Conservation (phyloP, 768 basidiomycete genomes). For the Boletellus ananiceps region DNA sequence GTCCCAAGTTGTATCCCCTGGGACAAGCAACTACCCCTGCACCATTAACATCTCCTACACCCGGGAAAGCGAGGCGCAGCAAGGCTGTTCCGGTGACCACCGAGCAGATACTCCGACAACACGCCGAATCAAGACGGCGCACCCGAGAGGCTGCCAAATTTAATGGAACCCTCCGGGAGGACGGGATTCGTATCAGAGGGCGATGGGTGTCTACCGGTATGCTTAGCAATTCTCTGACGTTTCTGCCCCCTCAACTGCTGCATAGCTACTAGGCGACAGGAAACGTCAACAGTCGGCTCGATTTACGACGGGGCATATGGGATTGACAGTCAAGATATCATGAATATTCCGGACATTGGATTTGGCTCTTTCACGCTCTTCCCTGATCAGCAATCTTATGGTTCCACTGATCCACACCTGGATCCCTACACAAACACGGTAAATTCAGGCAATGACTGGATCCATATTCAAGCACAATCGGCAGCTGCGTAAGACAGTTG, state of each 20-base stretch:
- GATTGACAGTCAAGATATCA: constrained; percentile 63
- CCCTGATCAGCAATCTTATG: constrained; percentile 63
- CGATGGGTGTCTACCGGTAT: constrained; percentile 55
- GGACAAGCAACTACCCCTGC: constrained; percentile 30
- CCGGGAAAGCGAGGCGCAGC: constrained; percentile 36
- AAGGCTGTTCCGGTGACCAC: constrained; percentile 41
- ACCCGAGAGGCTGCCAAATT: constrained; percentile 34
- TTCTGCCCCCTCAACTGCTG: not conserved
- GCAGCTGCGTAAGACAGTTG: constrained; percentile 38
- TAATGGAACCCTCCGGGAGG: constrained; percentile 29
- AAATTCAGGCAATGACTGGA: constrained; percentile 52
- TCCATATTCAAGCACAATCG: constrained; percentile 42
- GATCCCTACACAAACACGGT: constrained; percentile 50
- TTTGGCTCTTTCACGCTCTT: constrained; percentile 62
- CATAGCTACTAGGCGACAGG: constrained; percentile 46
- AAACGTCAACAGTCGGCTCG: constrained; percentile 41
- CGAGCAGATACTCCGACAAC: constrained; percentile 43
- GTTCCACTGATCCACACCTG: constrained; percentile 43
- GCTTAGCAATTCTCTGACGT: constrained; percentile 7
- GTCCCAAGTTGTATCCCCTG: constrained; percentile 50
- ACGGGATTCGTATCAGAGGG: constrained; percentile 51
- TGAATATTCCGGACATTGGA: constrained; percentile 50
- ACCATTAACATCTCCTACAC: constrained; percentile 38
- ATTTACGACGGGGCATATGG: constrained; percentile 60
- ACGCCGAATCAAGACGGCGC: constrained; percentile 45